These are phyloP conservation scores for Tuber aestivum DNA, from an alignment of 495 filamentous ascomycete genomes.

Conservation along the genomic window DNA sequence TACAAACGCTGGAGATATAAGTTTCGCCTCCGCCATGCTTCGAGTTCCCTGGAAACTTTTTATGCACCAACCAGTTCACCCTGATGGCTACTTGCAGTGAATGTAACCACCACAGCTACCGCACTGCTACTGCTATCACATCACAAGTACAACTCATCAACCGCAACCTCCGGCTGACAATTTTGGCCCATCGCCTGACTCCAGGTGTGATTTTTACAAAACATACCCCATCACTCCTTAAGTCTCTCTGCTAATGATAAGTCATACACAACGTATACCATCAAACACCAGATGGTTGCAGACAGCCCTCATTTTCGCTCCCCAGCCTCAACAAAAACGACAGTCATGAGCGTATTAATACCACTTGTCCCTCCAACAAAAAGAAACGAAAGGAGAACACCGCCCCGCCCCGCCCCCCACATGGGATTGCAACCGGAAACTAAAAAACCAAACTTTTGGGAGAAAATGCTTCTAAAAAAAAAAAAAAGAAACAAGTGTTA, in stretches of 20 bases:
- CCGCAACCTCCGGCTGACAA: neutral
- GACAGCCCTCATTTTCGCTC: neutral
- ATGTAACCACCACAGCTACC: constrained; percentile 1
- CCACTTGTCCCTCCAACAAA: constrained; percentile 2
- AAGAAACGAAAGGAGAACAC: neutral
- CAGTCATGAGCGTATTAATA: neutral
- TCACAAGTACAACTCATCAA: neutral
- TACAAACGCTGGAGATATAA: constrained; percentile 5
- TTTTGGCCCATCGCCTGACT: neutral
- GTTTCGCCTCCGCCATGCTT: neutral
- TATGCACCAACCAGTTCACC: neutral
- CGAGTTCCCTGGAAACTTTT: neutral
- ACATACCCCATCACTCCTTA: neutral
- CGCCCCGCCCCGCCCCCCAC: no score
- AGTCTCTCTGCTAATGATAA: neutral
- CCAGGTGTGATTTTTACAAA: neutral
- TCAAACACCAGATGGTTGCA: neutral
- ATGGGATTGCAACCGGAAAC: neutral
- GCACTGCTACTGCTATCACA: neutral
- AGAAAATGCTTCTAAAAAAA: neutral
- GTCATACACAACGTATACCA: neutral
- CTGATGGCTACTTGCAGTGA: constrained; percentile 4
- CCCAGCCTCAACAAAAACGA: constrained; percentile 1
- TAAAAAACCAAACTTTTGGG: neutral
- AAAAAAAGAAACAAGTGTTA: neutral